A percentile compares a stretch with the other conserved stretches of the same genome.
These are phyloP conservation scores for Teratosphaeria zuluensis DNA, from an alignment of 2,329 filamentous ascomycete genomes.

Conservation along the genomic window DNA sequence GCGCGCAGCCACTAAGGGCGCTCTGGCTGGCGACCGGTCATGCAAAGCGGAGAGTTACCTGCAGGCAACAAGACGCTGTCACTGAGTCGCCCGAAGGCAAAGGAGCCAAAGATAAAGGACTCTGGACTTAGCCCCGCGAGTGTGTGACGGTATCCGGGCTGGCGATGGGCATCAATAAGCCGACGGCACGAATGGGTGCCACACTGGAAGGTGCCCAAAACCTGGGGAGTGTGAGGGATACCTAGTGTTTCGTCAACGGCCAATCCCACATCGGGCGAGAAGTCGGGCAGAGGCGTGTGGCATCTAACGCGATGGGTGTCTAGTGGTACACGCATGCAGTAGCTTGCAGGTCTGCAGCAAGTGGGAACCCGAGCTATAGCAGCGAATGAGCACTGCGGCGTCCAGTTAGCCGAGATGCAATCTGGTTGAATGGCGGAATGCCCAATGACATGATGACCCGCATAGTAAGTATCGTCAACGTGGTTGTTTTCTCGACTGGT, in stretches of 20 bases:
- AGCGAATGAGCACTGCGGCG: neutral
- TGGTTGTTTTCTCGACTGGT: neutral
- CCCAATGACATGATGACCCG: neutral
- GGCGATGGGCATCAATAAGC: slow-evolving; percentile 5
- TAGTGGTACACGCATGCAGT: slow-evolving; percentile 5
- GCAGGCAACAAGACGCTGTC: neutral
- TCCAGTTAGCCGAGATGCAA: neutral
- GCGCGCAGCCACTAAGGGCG: slow-evolving; percentile 12
- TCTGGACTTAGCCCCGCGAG: neutral
- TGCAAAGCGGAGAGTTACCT: slow-evolving; percentile 9
- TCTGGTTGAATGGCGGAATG: neutral
- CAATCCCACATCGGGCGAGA: neutral
- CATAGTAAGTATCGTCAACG: neutral
- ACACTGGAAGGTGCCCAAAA: slow-evolving; percentile 5
- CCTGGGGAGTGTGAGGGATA: slow-evolving; percentile 8
- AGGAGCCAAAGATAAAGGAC: neutral
- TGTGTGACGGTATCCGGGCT: neutral
- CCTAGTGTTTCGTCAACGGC: neutral
- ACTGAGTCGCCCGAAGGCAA: neutral
- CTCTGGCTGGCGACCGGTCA: slow-evolving; percentile 11
- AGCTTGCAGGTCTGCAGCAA: slow-evolving; percentile 6
- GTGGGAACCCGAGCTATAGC: slow-evolving; percentile 6
- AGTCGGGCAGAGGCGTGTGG: neutral
- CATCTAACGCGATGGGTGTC: slow-evolving; percentile 4
- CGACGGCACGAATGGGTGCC: slow-evolving; percentile 2